Evolutionary conservation across 345 rosid genomes (phyloP), one percentile per base, ranked within the genome.

Genomic region (Populus davidiana): DNA sequence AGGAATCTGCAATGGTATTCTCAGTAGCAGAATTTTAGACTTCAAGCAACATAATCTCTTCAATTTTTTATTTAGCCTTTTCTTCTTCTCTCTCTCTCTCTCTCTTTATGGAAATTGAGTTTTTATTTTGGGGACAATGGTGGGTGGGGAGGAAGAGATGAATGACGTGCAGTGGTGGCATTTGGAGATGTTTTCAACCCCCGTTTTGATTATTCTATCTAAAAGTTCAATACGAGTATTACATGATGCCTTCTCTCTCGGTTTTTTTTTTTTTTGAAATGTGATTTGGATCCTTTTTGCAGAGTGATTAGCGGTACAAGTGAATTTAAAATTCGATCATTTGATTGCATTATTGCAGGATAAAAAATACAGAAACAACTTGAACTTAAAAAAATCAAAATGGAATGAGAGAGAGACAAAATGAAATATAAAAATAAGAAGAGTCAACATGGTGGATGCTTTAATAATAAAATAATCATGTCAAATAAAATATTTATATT

Each of bases 231-330:
- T 38, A 38, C 1, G 1, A 4, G 25, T 20, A 50, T 12, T 72
- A n/a, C 35, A 18, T 71, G 3, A 13, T 64, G 20, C 27, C 3
- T 17, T 39, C 36, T 33, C 36, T 33, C 36, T 33, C 5, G 36
- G 36, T 0, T 33, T 33, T 5, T 33, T 33, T 33, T 4, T 4
- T 33, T 33, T 31, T 27, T 16, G 12, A 67, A 7, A 1, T 63
- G 47, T 44, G 0, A 38, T 23, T 62, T 18, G 73, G 49, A 47
- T 43, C 0, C 69, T 78, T 75, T 27, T 80, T 85, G 88, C 92
- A 92, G 96, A 94, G 92, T 49, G 56, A 77, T 74, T 88, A 92
- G 43, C 35, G 79, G 84, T 94, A 72, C 92, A 88, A 86, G 95
- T 91, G 84, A 88, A 90, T 82, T 92, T 91, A 85, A 89, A 88